Evolutionary conservation across 2,329 filamentous ascomycete genomes (phyloP).

Genomic region (Neofusicoccum ribis): DNA sequence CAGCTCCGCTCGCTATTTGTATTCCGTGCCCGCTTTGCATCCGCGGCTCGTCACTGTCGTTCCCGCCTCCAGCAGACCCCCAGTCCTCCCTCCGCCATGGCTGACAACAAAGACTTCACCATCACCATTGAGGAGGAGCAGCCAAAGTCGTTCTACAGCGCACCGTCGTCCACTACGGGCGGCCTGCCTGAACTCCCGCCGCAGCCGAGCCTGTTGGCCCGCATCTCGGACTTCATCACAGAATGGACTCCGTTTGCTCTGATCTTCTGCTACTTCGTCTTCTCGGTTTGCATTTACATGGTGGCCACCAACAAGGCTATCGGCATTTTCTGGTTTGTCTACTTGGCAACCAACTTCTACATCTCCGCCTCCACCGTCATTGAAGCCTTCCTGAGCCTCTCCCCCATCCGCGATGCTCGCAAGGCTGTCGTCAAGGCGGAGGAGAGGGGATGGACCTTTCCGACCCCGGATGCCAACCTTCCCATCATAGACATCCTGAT

Average conservation of each 20-base stretch:
- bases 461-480: constrained; percentile 43
- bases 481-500: constrained; percentile 49
- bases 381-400: constrained; percentile 44
- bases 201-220: constrained; percentile 12
- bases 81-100: constrained; percentile 25
- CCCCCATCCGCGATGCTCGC: constrained; percentile 37
- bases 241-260: constrained; percentile 46
- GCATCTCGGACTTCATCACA: constrained; percentile 32
- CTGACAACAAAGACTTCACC: constrained; percentile 28
- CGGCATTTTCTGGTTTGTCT: constrained; percentile 47
- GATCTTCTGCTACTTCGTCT: constrained; percentile 44
- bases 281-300: constrained; percentile 45
- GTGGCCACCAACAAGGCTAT: constrained; percentile 38
- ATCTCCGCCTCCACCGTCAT: constrained; percentile 45
- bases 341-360: constrained; percentile 47
- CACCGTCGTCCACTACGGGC: constrained; percentile 4
- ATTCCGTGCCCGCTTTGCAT: not conserved
- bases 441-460: constrained; percentile 44
- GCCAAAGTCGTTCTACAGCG: constrained; percentile 19
- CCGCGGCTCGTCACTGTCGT: constrained; percentile 17
- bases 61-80: not conserved
- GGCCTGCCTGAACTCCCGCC: constrained; percentile 18
- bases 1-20: constrained; percentile 19
- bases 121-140: constrained; percentile 30
- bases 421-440: constrained; percentile 39